Evolutionary conservation across 129 eudicot species (phyloP).

Genomic region (Saussurea involucrata): DNA sequence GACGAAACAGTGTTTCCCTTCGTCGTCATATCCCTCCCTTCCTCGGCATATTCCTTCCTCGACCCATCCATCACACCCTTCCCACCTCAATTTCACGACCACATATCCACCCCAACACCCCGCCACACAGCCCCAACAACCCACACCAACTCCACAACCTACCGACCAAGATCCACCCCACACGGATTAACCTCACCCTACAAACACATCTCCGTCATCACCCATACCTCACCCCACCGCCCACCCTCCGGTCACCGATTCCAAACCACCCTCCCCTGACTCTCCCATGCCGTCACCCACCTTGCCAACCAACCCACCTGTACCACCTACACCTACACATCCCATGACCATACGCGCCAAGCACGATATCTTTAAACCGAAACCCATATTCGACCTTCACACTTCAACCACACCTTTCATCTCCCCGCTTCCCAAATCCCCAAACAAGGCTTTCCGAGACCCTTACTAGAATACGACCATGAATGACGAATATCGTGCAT

Average conservation of each 20-base stretch:
- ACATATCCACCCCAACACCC: no score
- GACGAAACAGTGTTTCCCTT: background rate
- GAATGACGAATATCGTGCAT: background rate
- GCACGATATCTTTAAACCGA: background rate
- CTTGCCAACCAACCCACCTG: no score
- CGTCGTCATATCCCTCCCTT: background rate
- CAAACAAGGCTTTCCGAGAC: background rate
- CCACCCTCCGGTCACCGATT: background rate
- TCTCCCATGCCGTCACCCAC: no score
- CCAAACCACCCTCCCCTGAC: background rate
- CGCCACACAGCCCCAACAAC: background rate
- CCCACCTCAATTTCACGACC: no score
- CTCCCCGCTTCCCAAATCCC: background rate
- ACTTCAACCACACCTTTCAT: background rate
- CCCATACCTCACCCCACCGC: background rate
- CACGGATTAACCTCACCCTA: background rate
- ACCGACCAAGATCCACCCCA: background rate
- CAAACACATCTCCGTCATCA: background rate
- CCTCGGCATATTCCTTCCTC: background rate
- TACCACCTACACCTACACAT: no score
- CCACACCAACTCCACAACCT: background rate
- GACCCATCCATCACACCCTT: background rate
- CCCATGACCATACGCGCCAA: background rate
- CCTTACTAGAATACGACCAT: background rate
- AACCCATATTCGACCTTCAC: background rate